Percentiles rank a stretch among this genome's conserved stretches.
Evolutionary conservation across 2,329 filamentous ascomycete genomes (phyloP).

Genomic region (Ceratocystis albifundus): DNA sequence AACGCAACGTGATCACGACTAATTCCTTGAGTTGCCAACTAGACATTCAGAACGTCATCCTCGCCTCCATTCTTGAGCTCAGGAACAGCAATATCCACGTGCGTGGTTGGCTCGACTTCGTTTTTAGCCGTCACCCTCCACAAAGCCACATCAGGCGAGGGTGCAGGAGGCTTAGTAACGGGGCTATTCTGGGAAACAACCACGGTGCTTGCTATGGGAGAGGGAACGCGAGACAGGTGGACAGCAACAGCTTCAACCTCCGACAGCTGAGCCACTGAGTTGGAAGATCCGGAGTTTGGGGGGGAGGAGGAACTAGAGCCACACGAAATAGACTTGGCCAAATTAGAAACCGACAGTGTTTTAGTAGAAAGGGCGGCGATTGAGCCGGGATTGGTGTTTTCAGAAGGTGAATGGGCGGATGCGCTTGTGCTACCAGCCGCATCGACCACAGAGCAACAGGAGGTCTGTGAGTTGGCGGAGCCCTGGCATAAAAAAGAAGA

Average conservation of each 20-base stretch:
- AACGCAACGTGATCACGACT: slow-evolving; percentile 8
- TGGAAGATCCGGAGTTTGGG: neutral
- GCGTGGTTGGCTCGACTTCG: neutral
- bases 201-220: slow-evolving; percentile 5
- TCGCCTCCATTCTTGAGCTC: neutral
- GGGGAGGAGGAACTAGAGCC: neutral
- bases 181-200: neutral
- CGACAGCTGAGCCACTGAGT: neutral
- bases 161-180: neutral
- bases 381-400: neutral
- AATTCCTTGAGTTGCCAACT: slow-evolving; percentile 21
- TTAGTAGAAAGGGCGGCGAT: neutral
- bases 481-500: slow-evolving; percentile 5
- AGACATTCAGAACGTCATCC: slow-evolving; percentile 18
- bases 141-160: slow-evolving; percentile 5
- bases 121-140: slow-evolving; percentile 15
- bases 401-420: neutral
- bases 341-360: neutral
- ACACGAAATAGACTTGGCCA: neutral
- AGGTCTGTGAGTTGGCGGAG: neutral
- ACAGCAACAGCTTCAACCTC: slow-evolving; percentile 16
- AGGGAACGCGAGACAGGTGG: slow-evolving; percentile 5
- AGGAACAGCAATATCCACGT: slow-evolving; percentile 21
- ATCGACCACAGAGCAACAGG: neutral
- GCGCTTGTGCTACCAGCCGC: neutral